These are phyloP conservation scores for Mytilinidion resinicola DNA, from an alignment of 495 filamentous ascomycete genomes.

Conservation along the genomic window DNA sequence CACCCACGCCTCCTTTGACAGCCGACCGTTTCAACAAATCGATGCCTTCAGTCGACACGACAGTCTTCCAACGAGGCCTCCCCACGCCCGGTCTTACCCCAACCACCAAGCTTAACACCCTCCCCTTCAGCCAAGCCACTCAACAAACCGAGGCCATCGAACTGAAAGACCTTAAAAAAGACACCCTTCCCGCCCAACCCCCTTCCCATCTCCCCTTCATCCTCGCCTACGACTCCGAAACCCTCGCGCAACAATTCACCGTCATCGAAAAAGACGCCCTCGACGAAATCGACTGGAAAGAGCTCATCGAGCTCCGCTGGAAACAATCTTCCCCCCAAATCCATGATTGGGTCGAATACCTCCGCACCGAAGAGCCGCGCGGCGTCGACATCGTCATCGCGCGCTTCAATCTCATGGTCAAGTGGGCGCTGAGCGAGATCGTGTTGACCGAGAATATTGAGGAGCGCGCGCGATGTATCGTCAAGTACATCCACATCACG, in stretches of 20 bases:
- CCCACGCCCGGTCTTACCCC: slow-evolving; percentile 26
- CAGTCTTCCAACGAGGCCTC: slow-evolving; percentile 9
- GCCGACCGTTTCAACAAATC: slow-evolving; percentile 21
- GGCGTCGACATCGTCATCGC: slow-evolving; percentile 95
- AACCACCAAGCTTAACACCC: slow-evolving; percentile 21
- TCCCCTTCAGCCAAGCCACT: slow-evolving; percentile 15
- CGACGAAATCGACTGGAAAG: slow-evolving; percentile 95
- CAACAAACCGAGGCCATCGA: slow-evolving; percentile 21
- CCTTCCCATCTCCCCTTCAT: slow-evolving; percentile 82
- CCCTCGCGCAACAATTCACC: slow-evolving; percentile 89
- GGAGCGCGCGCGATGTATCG: slow-evolving; percentile 76
- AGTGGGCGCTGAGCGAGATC: slow-evolving; percentile 91
- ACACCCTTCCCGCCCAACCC: slow-evolving; percentile 6
- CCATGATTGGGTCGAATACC: slow-evolving; percentile 86
- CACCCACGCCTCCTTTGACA: slow-evolving; percentile 75
- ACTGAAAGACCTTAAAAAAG: slow-evolving; percentile 23
- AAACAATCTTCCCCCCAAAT: slow-evolving; percentile 60
- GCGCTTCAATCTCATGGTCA: slow-evolving; percentile 94
- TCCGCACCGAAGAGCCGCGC: slow-evolving; percentile 69
- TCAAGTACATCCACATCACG: slow-evolving; percentile 91
- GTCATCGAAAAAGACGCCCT: slow-evolving; percentile 94
- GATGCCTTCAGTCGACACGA: slow-evolving; percentile 15
- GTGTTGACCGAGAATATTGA: slow-evolving; percentile 75
- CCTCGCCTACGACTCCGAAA: slow-evolving; percentile 81
- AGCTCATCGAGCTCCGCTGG: slow-evolving; percentile 92